phyloP scores from a whole-genome alignment of 495 filamentous ascomycete species.

The Xylaria nigripes region DNA sequence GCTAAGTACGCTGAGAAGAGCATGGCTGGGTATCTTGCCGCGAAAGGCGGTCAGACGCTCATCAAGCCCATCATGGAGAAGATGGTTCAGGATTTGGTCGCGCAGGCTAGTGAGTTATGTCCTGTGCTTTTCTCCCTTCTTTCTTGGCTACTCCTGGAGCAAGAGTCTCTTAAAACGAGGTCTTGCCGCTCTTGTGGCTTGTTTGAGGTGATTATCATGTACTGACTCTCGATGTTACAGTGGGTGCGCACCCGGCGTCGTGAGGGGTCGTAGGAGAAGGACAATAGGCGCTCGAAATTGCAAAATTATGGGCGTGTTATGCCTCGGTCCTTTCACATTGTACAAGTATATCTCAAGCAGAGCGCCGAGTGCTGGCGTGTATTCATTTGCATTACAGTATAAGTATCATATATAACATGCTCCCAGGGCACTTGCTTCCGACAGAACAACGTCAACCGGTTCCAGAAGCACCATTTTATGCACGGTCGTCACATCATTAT shows the following conservation, averaged over 20 bases:
- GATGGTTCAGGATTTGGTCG: conserved; percentile 72
- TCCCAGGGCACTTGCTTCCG: background rate
- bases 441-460: background rate
- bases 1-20: conserved; percentile 99
- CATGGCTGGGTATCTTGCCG: conserved; percentile 58
- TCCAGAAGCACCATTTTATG: background rate
- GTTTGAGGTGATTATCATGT: background rate
- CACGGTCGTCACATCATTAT: background rate
- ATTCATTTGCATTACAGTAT: background rate
- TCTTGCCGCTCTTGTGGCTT: background rate
- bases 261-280: background rate
- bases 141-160: background rate
- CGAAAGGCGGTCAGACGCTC: conserved; percentile 39
- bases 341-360: background rate
- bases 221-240: conserved; percentile 3
- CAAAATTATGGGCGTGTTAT: background rate
- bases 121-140: background rate
- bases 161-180: background rate
- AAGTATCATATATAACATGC: background rate
- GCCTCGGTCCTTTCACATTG: background rate
- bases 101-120: conserved; percentile 42
- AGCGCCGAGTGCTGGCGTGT: background rate
- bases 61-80: conserved; percentile 64
- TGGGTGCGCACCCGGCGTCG: conserved; percentile 1
- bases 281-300: background rate